Base-by-base conservation (phyloP, 2,329 filamentous ascomycete genomes). In the Cercospora zeina region DNA sequence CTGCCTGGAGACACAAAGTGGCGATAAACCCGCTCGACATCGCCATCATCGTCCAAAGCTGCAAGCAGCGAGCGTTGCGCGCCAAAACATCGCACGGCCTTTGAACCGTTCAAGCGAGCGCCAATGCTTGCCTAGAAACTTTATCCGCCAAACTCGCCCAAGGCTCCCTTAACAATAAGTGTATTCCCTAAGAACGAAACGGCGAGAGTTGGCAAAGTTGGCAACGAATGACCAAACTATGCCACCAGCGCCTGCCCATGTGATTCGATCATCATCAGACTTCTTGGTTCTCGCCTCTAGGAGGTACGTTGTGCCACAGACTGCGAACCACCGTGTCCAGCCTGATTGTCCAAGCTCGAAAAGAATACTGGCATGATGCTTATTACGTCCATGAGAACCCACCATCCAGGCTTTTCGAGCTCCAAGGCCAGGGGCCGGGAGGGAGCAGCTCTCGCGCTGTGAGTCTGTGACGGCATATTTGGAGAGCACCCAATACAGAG, bases 41-140 rank as follows among this genome's bases (percentile, higher is more conserved):
- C 42, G 24, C 24, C 42, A 24, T 47, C 42, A 47, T 27, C 42
- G 21, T n/a, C n/a, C 42, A 47, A 8, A 47, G 21, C 42, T 30
- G 19, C 21, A 47, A 27, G 21, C 27, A 3, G 13, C 13, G 21
- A 47, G 14, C 6, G 8, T 14, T 2, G 42, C 42, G 27, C 27
- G 42, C 11, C 42, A 24, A 31, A 53, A 53, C 31, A 53, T 21
- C 27, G 31, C 13, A 34, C 30, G 2, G 4, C 31, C 24, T 31
- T 10, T 21, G 14, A 49, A 9, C 49, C 49, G 33, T 34, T 31
- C 49, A 53, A 53, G 31, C 31, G 49, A 19, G 49, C 19, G 49
- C 49, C 49, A 53, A 53, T 53, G 27, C 49, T 53, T 53, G 49
- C 49, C 49, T 34, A 53, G 49, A 53, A 53, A 53, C 49, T 19